A percentile compares a stretch with the other conserved stretches of the same genome.
These are phyloP conservation scores for Phellopilus nigrolimitatus DNA, from an alignment of 1,284 basidiomycete genomes.

Conservation along the genomic window DNA sequence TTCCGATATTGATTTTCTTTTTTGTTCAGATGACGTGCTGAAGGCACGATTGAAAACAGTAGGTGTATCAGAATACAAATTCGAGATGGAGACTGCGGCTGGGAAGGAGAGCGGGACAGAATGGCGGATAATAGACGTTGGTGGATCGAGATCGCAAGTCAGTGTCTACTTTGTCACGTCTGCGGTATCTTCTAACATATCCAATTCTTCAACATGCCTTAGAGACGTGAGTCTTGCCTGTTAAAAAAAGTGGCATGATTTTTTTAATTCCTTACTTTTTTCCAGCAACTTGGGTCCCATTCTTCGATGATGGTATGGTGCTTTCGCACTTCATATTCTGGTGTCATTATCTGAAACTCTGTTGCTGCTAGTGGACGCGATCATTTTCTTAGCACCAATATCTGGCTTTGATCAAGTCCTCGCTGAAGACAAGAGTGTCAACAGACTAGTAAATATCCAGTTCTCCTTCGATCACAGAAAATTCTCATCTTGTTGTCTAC, in stretches of 20 bases:
- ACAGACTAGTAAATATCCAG: conserved; percentile 50
- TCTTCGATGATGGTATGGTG: conserved; percentile 25
- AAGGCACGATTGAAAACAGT: conserved; percentile 26
- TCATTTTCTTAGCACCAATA: conserved; percentile 79
- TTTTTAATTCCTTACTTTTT: background rate
- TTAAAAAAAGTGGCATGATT: background rate
- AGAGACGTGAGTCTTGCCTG: conserved; percentile 19
- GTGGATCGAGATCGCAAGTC: conserved; percentile 25
- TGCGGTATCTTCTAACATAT: background rate
- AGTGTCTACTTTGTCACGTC: conserved; percentile 1
- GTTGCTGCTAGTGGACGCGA: conserved; percentile 40
- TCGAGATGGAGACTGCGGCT: conserved; percentile 24
- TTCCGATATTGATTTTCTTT: background rate
- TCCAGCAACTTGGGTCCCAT: conserved; percentile 25
- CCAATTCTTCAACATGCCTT: background rate
- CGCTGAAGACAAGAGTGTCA: conserved; percentile 63
- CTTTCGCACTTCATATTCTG: background rate
- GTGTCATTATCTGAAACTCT: background rate
- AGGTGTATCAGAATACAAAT: conserved; percentile 25
- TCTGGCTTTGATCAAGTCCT: conserved; percentile 75
- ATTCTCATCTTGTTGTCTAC: background rate
- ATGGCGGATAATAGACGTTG: conserved; percentile 26
- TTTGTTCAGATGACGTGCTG: conserved; percentile 23
- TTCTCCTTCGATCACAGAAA: background rate
- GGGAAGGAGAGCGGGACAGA: conserved; percentile 24